phyloP scores from a whole-genome alignment of 164 flowering plant genomes.

The Akebia trifoliata region DNA sequence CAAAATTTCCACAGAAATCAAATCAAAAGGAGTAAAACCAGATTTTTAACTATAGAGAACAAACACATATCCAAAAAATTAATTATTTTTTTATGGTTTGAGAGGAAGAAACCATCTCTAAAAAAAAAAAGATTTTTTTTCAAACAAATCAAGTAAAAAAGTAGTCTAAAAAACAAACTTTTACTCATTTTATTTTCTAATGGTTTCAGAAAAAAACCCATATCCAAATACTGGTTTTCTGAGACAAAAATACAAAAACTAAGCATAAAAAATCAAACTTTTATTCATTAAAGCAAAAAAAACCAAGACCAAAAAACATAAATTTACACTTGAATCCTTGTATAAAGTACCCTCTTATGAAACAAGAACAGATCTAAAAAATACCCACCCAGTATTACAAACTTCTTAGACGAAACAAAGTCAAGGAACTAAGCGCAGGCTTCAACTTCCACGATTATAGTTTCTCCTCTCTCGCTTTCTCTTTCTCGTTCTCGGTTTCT shows the following conservation, averaged over 20 bases:
- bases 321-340: not conserved
- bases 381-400: conserved; percentile 25
- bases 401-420: conserved; percentile 15
- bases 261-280: conserved; percentile 1
- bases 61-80: no score
- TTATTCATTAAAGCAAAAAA: not conserved
- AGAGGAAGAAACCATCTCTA: no score
- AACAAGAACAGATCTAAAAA: conserved; percentile 21
- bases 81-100: no score
- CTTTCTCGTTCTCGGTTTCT: no score
- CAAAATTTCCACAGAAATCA: no score
- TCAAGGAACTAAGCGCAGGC: conserved; percentile 18
- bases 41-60: no score
- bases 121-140: not conserved
- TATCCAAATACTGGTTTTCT: not conserved
- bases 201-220: not conserved
- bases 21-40: no score
- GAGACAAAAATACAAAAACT: not conserved
- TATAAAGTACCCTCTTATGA: no score
- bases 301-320: not conserved
- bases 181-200: no score
- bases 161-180: no score
- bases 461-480: not conserved
- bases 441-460: not conserved
- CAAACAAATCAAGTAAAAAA: not conserved